phyloP scores from a whole-genome alignment of 352 stramenopile species.

The Globisporangium cylindrosporum region DNA sequence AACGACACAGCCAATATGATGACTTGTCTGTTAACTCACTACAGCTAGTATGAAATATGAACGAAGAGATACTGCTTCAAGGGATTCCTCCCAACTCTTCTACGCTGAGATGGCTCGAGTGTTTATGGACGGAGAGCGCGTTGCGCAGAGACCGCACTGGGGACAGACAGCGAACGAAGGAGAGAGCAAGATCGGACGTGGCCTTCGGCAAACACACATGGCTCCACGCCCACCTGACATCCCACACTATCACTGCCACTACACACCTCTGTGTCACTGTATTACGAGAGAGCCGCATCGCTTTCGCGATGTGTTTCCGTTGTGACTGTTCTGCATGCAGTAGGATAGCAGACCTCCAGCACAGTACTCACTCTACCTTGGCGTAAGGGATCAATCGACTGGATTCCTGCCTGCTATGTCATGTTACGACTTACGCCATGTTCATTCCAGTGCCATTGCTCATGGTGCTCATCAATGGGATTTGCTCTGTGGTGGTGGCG shows the following conservation, averaged over 20 bases:
- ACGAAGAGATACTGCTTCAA: background rate
- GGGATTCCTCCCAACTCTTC: background rate
- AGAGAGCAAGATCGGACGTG: conserved; percentile 2
- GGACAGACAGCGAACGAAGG: background rate
- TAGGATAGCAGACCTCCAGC: background rate
- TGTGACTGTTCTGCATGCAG: background rate
- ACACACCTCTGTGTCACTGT: background rate
- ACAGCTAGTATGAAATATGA: no score
- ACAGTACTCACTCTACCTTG: background rate
- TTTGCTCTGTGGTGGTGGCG: background rate
- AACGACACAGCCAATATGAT: background rate
- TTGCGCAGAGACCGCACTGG: background rate
- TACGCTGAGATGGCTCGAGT: background rate
- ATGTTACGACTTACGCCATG: background rate
- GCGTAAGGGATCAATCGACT: background rate
- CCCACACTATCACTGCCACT: background rate
- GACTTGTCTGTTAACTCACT: background rate
- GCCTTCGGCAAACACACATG: conserved; percentile 3
- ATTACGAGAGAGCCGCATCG: background rate
- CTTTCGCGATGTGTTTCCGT: background rate
- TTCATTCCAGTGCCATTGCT: background rate
- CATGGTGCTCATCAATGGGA: background rate
- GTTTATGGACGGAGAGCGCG: background rate
- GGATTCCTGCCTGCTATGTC: background rate
- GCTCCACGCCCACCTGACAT: background rate